phyloP scores from a whole-genome alignment of 2,329 filamentous ascomycete genomes.

The Fusarium begoniae region DNA sequence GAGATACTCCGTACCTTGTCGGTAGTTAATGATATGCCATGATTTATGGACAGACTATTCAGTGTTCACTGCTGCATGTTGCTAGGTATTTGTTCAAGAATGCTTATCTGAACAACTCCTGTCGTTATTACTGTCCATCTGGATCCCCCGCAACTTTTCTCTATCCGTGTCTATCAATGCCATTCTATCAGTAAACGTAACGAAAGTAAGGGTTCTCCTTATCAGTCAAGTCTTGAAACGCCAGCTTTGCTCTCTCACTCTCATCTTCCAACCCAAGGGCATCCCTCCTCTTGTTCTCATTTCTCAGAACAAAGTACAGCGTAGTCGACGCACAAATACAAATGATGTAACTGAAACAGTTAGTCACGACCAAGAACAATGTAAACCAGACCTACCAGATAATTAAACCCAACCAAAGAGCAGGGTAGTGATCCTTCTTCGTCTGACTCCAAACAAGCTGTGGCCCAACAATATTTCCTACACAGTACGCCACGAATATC shows the following conservation, averaged over 20 bases:
- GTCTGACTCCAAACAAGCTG: constrained; percentile 75
- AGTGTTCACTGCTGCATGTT: not conserved
- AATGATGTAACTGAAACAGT: constrained; percentile 67
- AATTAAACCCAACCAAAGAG: constrained; percentile 75
- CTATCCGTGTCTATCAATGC: not conserved
- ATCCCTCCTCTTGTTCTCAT: constrained; percentile 66
- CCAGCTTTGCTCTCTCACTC: constrained; percentile 68
- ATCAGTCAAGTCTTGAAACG: constrained; percentile 75
- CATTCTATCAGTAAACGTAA: constrained; percentile 55
- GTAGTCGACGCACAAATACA: constrained; percentile 66
- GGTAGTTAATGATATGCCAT: constrained; percentile 32
- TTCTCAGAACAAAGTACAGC: constrained; percentile 67
- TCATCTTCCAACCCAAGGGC: constrained; percentile 60
- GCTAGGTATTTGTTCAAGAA: too few relatives aligned
- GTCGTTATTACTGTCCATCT: not conserved
- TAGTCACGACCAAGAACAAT: too few relatives aligned
- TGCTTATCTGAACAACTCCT: not conserved
- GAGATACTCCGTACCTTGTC: constrained; percentile 15
- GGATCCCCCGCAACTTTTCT: not conserved
- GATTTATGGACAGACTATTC: not conserved
- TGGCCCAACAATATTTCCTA: constrained; percentile 80
- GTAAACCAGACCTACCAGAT: constrained; percentile 52
- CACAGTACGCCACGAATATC: constrained; percentile 79
- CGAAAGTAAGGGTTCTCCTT: constrained; percentile 74
- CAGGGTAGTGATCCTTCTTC: constrained; percentile 73